Conservation (phyloP, 73 alveolate genomes). For the Paramecium biaurelia region DNA sequence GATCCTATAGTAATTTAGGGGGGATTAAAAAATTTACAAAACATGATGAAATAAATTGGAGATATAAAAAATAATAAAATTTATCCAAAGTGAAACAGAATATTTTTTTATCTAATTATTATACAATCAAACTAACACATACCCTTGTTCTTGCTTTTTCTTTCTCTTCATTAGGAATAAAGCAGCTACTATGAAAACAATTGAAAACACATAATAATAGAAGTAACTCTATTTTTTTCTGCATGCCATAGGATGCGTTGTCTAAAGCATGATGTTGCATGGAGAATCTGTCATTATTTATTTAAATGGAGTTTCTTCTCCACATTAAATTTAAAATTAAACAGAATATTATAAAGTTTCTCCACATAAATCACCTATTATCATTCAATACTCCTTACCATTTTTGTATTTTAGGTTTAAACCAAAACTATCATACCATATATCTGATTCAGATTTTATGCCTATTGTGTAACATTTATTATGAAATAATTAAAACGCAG, state of each 20-base stretch:
- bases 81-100: neutral
- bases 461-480: slow-evolving; percentile 48
- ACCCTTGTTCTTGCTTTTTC: slow-evolving; percentile 18
- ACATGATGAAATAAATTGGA: neutral
- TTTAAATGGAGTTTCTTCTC: neutral
- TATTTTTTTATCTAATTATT: neutral
- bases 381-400: neutral
- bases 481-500: slow-evolving; percentile 42
- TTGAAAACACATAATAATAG: neutral
- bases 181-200: neutral
- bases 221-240: neutral
- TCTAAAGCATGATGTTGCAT: neutral
- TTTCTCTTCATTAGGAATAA: neutral
- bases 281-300: slow-evolving; percentile 25
- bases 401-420: slow-evolving; percentile 24
- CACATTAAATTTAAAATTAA: slow-evolving; percentile 3
- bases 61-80: neutral
- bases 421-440: slow-evolving; percentile 51
- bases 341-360: slow-evolving; percentile 32
- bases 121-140: slow-evolving; percentile 23
- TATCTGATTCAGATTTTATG: neutral
- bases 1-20: neutral
- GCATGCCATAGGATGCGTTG: slow-evolving; percentile 26
- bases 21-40: neutral
- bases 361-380: slow-evolving; percentile 51